Conservation (phyloP, 2,329 filamentous ascomycete species). For the Blastomyces percursus region DNA sequence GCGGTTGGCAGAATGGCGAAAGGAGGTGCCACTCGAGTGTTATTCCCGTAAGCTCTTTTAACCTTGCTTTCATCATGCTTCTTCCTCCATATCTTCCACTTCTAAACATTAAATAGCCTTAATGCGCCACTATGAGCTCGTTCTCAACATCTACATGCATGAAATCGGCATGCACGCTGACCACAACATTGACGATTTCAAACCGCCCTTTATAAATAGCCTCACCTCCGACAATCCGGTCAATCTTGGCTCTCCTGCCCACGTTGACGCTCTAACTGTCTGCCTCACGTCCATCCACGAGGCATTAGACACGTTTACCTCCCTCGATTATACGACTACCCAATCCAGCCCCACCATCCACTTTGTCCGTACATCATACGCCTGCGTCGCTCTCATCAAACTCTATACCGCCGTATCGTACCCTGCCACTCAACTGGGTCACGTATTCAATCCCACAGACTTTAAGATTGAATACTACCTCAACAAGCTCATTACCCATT, state of each 20-base stretch:
- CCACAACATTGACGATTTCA: constrained; percentile 45
- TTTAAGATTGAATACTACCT: constrained; percentile 58
- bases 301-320: constrained; percentile 54
- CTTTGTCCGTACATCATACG: constrained; percentile 61
- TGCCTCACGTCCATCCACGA: constrained; percentile 57
- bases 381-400: constrained; percentile 61
- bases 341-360: constrained; percentile 59
- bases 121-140: constrained; percentile 52
- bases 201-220: constrained; percentile 35
- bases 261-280: constrained; percentile 56
- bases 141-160: constrained; percentile 62
- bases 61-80: background rate
- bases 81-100: background rate
- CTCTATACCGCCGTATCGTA: constrained; percentile 58
- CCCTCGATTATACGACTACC: constrained; percentile 48
- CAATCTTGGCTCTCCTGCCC: constrained; percentile 42
- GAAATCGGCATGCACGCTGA: constrained; percentile 62
- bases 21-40: constrained; percentile 42
- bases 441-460: constrained; percentile 56
- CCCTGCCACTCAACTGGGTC: constrained; percentile 55
- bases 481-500: constrained; percentile 57
- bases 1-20: constrained; percentile 51
- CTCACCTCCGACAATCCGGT: constrained; percentile 28
- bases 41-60: constrained; percentile 42
- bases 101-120: constrained; percentile 38